Conservation (phyloP, 2,329 filamentous ascomycete species). For the Leptographium flavum region DNA sequence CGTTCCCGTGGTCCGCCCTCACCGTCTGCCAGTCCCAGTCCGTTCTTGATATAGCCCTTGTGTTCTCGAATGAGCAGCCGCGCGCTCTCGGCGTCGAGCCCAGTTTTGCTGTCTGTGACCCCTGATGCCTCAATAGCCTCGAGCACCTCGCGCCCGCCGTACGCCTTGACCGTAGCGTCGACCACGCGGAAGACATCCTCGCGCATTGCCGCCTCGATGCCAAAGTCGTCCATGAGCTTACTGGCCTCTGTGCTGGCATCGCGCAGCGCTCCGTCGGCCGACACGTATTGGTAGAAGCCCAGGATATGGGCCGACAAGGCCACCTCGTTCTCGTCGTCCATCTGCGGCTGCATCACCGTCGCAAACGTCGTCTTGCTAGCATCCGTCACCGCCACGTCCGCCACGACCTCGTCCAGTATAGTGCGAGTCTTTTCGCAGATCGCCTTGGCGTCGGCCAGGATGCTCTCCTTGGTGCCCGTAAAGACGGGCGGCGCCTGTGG, state of each 20-base stretch:
- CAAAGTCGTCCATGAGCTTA: conserved; percentile 61
- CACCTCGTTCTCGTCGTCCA: conserved; percentile 55
- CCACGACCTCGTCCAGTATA: conserved; percentile 53
- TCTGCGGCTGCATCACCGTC: conserved; percentile 50
- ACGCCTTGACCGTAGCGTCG: conserved; percentile 39
- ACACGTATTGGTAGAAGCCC: conserved; percentile 71
- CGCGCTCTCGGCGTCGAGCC: conserved; percentile 52
- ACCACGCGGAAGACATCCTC: conserved; percentile 64
- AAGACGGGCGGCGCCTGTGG: conserved; percentile 69
- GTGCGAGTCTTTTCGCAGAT: conserved; percentile 48
- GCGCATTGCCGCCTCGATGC: conserved; percentile 66
- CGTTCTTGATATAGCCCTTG: conserved; percentile 64
- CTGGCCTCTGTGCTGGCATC: conserved; percentile 66
- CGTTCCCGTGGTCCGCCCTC: conserved; percentile 56
- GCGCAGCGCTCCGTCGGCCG: conserved; percentile 50
- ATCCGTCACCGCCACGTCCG: conserved; percentile 37
- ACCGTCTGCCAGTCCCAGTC: conserved; percentile 56
- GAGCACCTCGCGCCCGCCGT: conserved; percentile 27
- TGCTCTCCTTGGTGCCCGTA: conserved; percentile 55
- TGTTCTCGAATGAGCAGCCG: conserved; percentile 66
- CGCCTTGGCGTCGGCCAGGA: conserved; percentile 52
- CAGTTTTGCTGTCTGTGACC: conserved; percentile 17
- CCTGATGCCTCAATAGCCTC: conserved; percentile 19
- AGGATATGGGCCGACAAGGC: conserved; percentile 50
- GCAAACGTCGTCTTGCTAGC: conserved; percentile 37